Base-by-base conservation (phyloP, 2,329 filamentous ascomycete genomes). In the Exophiala phaeomuriformis region DNA sequence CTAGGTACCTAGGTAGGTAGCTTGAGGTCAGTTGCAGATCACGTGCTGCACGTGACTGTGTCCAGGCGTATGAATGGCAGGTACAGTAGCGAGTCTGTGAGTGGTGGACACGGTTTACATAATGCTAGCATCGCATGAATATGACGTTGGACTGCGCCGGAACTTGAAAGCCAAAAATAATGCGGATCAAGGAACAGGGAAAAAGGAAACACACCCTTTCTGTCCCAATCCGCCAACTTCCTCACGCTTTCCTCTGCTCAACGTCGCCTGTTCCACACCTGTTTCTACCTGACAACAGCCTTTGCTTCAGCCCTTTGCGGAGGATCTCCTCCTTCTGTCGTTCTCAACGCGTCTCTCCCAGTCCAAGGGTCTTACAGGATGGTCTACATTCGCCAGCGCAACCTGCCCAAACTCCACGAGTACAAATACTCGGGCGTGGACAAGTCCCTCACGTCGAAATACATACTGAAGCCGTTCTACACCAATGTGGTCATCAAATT, bases 381-480 rank as follows among this genome's bases (percentile, higher is more conserved):
- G 90, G 90, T 93, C 58, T 97, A 97, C 78, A 90, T 98, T 57
- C 88, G 93, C 62, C 88, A 95, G 72, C 84, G 90, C 67, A 84
- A 88, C 73, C 84, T 98, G 59, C 83, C 86, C 37, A 88, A 88
- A 69, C 83, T 98, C 64, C 88, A 87, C 71, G 81, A 90, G 72
- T 98, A 98, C 83, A 93, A 95, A 73, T 98, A 98, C 78, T 88
- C 86, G 39, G 82, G 82, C 53, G 87, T 97, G 65, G 93, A 98
- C 72, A 87, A 87, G 70, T 95, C 90, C 55, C 77, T 96, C 57
- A 78, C 89, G 39, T 96, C 90, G 61, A 88, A 85, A 70, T 97
- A 96, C 75, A 81, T 98, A 61, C 77, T 98, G 65, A 97, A 98
- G 78, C 93, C 93, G 5, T 98, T 97, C 74, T 98, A 97, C 77